Evolutionary conservation across 306 rosid species (phyloP), one percentile per base, ranked within the genome.

Genomic region (Inga laurina): DNA sequence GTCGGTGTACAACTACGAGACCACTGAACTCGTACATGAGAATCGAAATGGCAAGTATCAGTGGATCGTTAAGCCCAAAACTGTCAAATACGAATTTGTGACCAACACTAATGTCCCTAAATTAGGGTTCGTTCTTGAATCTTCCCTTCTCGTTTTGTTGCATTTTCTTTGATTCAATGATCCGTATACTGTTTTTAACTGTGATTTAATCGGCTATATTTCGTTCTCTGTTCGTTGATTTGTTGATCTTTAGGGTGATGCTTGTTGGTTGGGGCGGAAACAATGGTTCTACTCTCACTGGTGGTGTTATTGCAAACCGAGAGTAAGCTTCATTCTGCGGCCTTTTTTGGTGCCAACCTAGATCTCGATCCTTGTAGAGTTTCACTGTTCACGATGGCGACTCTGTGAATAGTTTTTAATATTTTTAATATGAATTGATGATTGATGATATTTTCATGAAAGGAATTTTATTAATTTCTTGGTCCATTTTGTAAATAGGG

Each of bases 211-310:
- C n/a, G 11, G n/a, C 16, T 32, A 3, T 65, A 4, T 30, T 37
- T 66, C 24, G 30, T 77, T 22, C 46, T 39, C 52, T 32, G 10
- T 32, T 65, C n/a, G 10, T 65, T 65, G 39, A 65, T 57, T 57
- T n/a, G 10, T 56, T 54, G 39, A 13, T 48, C 16, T 52, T 15
- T 37, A 95, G 98, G 88, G 97, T 93, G 74, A 90, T 95, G 97
- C 98, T 95, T 66, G 98, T 95, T 45, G 98, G 98, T 1, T 95
- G 99, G 98, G 98, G 98, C 35, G 99, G 99, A 79, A 95, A 95
- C 88, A 95, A 95, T 43, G 99, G 99, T 43, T 89, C 91, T 4
- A 89, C 94, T 61, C 98, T 95, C 59, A 93, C 97, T 11, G 99
- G 92, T 72, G 99, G 97, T 72, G 95, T 93, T 80, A 95, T 95